These are phyloP conservation scores for Amanita muscaria DNA, from an alignment of 768 basidiomycete genomes.

Conservation along the genomic window DNA sequence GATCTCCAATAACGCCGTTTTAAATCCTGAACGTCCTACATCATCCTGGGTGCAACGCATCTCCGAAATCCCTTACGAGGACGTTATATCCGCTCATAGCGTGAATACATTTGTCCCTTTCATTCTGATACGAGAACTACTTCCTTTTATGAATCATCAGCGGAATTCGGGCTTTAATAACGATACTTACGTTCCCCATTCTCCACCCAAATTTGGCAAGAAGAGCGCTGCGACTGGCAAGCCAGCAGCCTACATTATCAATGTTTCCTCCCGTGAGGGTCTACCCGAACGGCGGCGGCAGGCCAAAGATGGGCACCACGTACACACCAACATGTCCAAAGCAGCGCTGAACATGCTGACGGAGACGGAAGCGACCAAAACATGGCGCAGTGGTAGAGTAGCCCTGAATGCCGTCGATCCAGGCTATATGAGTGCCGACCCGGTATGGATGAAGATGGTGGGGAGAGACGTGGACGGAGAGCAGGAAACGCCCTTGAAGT, in stretches of 20 bases:
- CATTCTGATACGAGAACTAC: slow-evolving; percentile 26
- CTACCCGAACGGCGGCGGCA: slow-evolving; percentile 21
- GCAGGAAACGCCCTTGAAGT: slow-evolving; percentile 22
- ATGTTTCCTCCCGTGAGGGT: slow-evolving; percentile 29
- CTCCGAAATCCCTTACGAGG: slow-evolving; percentile 26
- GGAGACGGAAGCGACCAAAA: slow-evolving; percentile 23
- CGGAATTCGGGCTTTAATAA: no score
- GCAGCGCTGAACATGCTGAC: slow-evolving; percentile 31
- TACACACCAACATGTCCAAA: slow-evolving; percentile 32
- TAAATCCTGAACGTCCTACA: slow-evolving; percentile 11
- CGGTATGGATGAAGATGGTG: slow-evolving; percentile 22
- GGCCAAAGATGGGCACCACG: slow-evolving; percentile 21
- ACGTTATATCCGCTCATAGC: slow-evolving; percentile 27
- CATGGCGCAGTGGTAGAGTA: slow-evolving; percentile 21
- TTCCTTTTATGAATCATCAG: slow-evolving; percentile 18
- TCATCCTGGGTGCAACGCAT: slow-evolving; percentile 26
- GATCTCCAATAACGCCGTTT: slow-evolving; percentile 7
- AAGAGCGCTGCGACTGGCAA: neutral
- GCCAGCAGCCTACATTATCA: slow-evolving; percentile 22
- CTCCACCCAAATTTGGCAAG: neutral
- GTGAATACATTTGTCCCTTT: slow-evolving; percentile 30
- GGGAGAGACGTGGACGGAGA: slow-evolving; percentile 13
- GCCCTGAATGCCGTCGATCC: slow-evolving; percentile 28
- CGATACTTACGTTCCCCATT: no score
- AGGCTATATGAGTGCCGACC: slow-evolving; percentile 29